Percentiles rank a stretch among this genome's conserved stretches.
phyloP scores from a whole-genome alignment of 208 protist genomes.

The Borovskyia barvae region DNA sequence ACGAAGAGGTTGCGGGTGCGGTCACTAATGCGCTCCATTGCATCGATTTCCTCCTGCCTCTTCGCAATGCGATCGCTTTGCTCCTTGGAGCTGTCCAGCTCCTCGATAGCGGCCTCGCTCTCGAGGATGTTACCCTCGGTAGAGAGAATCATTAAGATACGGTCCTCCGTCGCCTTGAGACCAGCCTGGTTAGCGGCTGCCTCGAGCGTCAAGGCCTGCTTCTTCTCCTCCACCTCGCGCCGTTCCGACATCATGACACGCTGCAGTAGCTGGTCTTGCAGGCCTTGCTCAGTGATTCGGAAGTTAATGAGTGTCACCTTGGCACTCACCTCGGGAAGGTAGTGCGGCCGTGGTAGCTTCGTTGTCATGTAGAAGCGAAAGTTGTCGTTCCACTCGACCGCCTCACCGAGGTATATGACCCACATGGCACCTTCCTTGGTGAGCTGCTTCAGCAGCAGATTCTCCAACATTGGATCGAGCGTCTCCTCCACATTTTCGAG shows the following conservation, averaged over 20 bases:
- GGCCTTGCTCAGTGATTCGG: constrained; percentile 95
- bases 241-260: constrained; percentile 94
- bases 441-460: constrained; percentile 94
- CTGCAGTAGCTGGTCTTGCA: constrained; percentile 96
- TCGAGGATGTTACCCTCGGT: constrained; percentile 93
- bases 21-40: constrained; percentile 96
- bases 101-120: constrained; percentile 93
- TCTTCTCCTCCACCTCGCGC: constrained; percentile 96
- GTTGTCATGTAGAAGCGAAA: constrained; percentile 98
- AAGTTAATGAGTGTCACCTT: constrained; percentile 98
- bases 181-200: constrained; percentile 88
- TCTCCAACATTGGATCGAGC: constrained; percentile 97
- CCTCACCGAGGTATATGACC: constrained; percentile 95
- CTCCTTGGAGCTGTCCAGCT: constrained; percentile 94
- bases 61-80: constrained; percentile 94
- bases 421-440: constrained; percentile 87
- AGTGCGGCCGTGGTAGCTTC: constrained; percentile 97
- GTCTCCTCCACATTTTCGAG: constrained; percentile 97
- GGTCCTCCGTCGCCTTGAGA: constrained; percentile 89
- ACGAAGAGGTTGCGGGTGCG: constrained; percentile 93
- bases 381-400: constrained; percentile 94
- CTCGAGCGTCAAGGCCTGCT: constrained; percentile 92
- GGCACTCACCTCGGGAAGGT: constrained; percentile 95
- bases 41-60: constrained; percentile 93
- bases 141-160: constrained; percentile 91